phyloP scores from a whole-genome alignment of 805 yeast genomes.

The Monosporozyma yasuniensis region DNA sequence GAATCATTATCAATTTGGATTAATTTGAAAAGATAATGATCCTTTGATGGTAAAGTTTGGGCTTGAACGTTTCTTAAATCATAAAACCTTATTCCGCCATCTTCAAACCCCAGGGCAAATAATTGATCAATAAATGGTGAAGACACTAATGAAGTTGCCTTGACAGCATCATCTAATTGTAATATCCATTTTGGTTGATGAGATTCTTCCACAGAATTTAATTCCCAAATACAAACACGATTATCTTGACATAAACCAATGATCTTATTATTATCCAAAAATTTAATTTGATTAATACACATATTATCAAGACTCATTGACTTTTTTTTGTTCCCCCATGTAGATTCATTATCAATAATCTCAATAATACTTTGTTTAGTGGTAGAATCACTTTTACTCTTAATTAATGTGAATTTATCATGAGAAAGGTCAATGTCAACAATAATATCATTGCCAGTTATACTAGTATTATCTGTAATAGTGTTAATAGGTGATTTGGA shows the following conservation, averaged over 20 bases:
- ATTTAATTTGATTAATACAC: conserved; percentile 10
- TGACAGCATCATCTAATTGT: conserved; percentile 11
- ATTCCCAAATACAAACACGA: conserved; percentile 5
- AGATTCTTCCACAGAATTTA: not conserved
- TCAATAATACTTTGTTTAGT: conserved; percentile 12
- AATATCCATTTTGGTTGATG: conserved; percentile 16
- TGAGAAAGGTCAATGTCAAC: conserved; percentile 19
- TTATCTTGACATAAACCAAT: conserved; percentile 23
- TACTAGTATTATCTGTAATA: conserved; percentile 12
- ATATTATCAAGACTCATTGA: not conserved
- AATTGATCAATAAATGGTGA: conserved; percentile 20
- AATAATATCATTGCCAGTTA: not conserved
- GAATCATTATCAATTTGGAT: conserved; percentile 21
- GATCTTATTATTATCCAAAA: conserved; percentile 15
- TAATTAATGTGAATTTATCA: conserved; percentile 15
- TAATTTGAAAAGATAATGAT: conserved; percentile 14
- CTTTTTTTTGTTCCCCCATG: conserved; percentile 11
- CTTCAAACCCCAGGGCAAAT: conserved; percentile 25
- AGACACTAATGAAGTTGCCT: conserved; percentile 14
- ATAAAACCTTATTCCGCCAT: conserved; percentile 26
- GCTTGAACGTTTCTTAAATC: conserved; percentile 24
- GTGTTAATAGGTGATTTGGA: conserved; percentile 18
- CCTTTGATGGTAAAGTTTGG: not conserved
- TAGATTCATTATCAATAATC: conserved; percentile 18
- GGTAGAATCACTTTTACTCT: conserved; percentile 13